Conservation (phyloP, 164 flowering plant species). For the Magnolia kwangsiensis region DNA sequence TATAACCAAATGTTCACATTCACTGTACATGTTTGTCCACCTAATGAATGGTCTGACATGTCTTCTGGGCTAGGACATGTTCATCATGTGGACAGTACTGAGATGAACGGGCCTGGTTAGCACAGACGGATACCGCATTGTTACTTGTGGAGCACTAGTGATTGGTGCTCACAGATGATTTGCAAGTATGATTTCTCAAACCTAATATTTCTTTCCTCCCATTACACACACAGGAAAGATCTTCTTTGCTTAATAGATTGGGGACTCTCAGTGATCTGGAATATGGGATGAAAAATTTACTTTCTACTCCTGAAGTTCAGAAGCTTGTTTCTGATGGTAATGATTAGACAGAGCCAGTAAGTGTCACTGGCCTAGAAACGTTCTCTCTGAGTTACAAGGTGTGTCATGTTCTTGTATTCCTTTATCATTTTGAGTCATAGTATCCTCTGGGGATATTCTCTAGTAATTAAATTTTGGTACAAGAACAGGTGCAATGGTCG, state of each 20-base stretch:
- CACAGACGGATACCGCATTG: too few species aligned
- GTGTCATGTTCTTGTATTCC: neutral
- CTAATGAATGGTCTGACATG: too few species aligned
- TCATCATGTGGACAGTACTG: too few species aligned
- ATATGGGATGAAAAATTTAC: constrained; percentile 9
- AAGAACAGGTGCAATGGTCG: constrained; percentile 75
- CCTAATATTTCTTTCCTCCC: neutral
- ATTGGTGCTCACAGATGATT: too few species aligned
- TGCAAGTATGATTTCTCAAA: neutral
- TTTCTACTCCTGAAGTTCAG: constrained; percentile 16
- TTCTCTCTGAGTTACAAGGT: constrained; percentile 96
- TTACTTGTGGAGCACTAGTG: too few species aligned
- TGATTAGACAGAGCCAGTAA: constrained; percentile 62
- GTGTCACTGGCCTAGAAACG: constrained; percentile 86
- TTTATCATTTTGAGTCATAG: too few species aligned
- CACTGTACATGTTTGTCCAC: too few species aligned
- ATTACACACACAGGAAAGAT: constrained; percentile 54
- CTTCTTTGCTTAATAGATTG: constrained; percentile 69
- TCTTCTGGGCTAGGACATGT: too few species aligned
- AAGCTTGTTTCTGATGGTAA: constrained; percentile 30
- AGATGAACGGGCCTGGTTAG: too few species aligned
- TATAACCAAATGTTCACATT: too few species aligned
- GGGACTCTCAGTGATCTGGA: constrained; percentile 54
- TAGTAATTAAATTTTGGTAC: constrained; percentile 4
- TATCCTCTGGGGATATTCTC: neutral